Conservation (phyloP, 1,284 basidiomycete genomes). For the Tremellales sp. region DNA sequence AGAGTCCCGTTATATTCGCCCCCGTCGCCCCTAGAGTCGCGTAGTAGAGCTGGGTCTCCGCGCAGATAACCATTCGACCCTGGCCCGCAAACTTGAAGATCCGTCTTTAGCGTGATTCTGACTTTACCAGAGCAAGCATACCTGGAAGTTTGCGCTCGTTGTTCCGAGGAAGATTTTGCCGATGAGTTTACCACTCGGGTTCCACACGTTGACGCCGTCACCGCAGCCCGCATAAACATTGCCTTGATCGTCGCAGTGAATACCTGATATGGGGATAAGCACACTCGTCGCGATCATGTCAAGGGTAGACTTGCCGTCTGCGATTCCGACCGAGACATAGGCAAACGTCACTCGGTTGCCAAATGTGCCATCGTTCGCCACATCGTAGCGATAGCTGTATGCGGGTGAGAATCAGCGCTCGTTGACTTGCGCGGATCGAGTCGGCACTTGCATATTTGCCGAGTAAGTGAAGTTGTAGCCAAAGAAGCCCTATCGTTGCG, state of each 20-base stretch:
- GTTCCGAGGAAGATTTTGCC: conserved; percentile 69
- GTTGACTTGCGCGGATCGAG: neutral
- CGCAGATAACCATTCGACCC: conserved; percentile 62
- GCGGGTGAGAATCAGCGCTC: neutral
- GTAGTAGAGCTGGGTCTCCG: conserved; percentile 63
- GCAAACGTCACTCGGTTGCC: conserved; percentile 67
- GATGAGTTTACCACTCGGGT: conserved; percentile 59
- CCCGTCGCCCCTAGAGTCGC: conserved; percentile 55
- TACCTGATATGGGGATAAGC: conserved; percentile 24
- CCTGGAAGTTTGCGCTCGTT: conserved; percentile 56
- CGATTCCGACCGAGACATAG: conserved; percentile 61
- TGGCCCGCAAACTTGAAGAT: conserved; percentile 65
- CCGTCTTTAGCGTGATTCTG: conserved; percentile 28
- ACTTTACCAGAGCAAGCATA: conserved; percentile 5
- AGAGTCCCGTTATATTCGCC: conserved; percentile 27
- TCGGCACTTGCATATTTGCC: conserved; percentile 59
- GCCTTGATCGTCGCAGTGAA: conserved; percentile 59
- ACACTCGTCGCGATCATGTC: neutral
- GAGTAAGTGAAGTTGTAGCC: conserved; percentile 62
- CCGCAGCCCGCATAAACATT: conserved; percentile 67
- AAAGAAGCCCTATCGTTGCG: conserved; percentile 58
- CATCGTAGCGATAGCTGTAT: conserved; percentile 65
- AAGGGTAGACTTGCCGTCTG: conserved; percentile 49
- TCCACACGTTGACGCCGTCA: conserved; percentile 72
- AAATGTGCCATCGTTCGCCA: conserved; percentile 58